Conservation (phyloP, 306 rosid species). For the Cicer arietinum region DNA sequence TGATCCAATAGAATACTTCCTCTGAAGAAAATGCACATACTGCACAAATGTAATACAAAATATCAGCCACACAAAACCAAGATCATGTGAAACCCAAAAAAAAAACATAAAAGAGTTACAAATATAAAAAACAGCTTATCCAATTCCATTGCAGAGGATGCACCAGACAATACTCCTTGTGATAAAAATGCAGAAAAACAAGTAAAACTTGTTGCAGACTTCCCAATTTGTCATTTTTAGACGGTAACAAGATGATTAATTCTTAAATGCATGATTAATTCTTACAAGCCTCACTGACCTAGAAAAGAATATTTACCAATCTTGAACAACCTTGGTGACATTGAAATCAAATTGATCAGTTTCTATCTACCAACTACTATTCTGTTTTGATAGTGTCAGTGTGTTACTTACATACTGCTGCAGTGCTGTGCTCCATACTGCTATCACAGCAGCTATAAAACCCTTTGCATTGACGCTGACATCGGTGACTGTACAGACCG, state of each 20-base stretch:
- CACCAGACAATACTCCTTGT: not conserved
- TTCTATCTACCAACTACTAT: conserved; percentile 32
- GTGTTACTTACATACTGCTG: conserved; percentile 79
- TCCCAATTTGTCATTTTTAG: conserved; percentile 21
- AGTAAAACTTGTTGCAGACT: conserved; percentile 17
- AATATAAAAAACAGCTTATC: conserved; percentile 24
- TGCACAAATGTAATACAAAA: conserved; percentile 49
- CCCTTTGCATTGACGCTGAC: conserved; percentile 85
- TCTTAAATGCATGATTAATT: conserved; percentile 20
- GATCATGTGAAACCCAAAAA: conserved; percentile 19
- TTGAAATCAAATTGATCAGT: conserved; percentile 36
- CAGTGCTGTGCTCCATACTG: conserved; percentile 81
- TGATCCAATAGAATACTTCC: conserved; percentile 82
- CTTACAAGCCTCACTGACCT: conserved; percentile 38
- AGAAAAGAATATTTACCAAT: conserved; percentile 34
- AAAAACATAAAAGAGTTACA: conserved; percentile 2
- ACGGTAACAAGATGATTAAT: conserved; percentile 31
- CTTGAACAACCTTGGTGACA: conserved; percentile 35
- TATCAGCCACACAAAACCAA: conserved; percentile 38
- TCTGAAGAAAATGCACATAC: conserved; percentile 85
- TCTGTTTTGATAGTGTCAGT: conserved; percentile 35
- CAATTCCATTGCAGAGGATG: not conserved
- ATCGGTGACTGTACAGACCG: conserved; percentile 88
- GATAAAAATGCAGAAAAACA: conserved; percentile 31
- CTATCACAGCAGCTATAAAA: conserved; percentile 74